phyloP scores from a whole-genome alignment of 2,329 filamentous ascomycete genomes.

The Clonostachys solani region DNA sequence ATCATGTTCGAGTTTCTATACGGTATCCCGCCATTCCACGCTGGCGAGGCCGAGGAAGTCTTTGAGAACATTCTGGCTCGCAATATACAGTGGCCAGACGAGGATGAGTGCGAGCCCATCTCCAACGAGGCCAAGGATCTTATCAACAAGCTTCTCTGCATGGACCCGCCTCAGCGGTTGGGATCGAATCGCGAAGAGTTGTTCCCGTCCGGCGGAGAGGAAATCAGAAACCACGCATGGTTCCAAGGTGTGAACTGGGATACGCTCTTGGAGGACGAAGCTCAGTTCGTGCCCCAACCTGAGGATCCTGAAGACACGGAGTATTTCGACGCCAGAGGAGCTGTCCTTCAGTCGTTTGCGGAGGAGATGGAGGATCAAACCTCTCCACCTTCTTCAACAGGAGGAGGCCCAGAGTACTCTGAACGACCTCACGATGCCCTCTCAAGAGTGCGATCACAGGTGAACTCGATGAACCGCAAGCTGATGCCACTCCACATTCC shows the following conservation, averaged over 20 bases:
- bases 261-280: constrained; percentile 86
- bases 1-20: constrained; percentile 96
- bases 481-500: constrained; percentile 96
- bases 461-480: constrained; percentile 81
- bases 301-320: constrained; percentile 97
- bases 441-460: constrained; percentile 81
- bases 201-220: constrained; percentile 77
- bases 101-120: constrained; percentile 66
- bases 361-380: constrained; percentile 91
- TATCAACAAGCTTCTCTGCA: constrained; percentile 86
- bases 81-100: constrained; percentile 88
- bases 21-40: constrained; percentile 91
- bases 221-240: constrained; percentile 88
- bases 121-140: constrained; percentile 89
- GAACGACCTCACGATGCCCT: constrained; percentile 94
- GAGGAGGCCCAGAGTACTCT: constrained; percentile 66
- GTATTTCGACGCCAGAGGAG: constrained; percentile 91
- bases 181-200: constrained; percentile 84
- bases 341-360: constrained; percentile 85
- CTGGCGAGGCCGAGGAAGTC: constrained; percentile 82
- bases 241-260: constrained; percentile 87
- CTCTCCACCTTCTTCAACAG: constrained; percentile 65
- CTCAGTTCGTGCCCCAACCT: constrained; percentile 87
- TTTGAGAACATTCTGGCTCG: constrained; percentile 94
- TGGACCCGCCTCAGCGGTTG: constrained; percentile 75